Base-by-base conservation (phyloP, 768 basidiomycete genomes). In the Artomyces pyxidatus region DNA sequence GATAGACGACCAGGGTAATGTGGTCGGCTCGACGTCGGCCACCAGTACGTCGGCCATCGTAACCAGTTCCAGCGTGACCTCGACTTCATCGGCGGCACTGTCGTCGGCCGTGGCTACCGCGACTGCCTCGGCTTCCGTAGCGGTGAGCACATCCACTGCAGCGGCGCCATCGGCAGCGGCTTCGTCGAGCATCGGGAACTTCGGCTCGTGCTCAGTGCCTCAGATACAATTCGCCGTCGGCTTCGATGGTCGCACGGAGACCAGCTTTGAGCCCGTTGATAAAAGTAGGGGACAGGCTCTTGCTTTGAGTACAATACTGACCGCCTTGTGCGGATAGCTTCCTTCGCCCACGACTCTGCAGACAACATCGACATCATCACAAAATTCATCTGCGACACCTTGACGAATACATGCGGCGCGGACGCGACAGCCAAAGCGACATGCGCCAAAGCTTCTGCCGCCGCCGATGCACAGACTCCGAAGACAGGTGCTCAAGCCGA, bases 311-410 rank as follows among this genome's bases (percentile, higher is more conserved):
- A 5, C 73, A 73, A 0, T 79, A 39, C 32, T 10, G 22, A 28
- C 9, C 4, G 6, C 17, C 11, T 25, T n/a, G 16, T 30, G 26
- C n/a, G n/a, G n/a, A n/a, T 37, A 65, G 68, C 70, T 72, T 57
- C 51, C 63, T 57, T 37, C 21, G 10, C 68, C 64, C 78, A 81
- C 55, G 76, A 77, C 37, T 80, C 80, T 14, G 80, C 79, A n/a
- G 71, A 79, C 55, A 72, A 73, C 59, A 76, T 78, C 55, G 68
- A 65, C 54, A 78, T 81, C 60, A 81, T 82, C 65, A 72, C 77
- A 12, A 70, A 74, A 67, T 60, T 73, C 62, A 77, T 81, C 37
- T 83, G 81, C 56, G 75, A 80, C 62, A 68, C 66, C 5, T 65
- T 83, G 49, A 67, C 64, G 26, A 80, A 77, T 68, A 58, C 62